Base-by-base conservation (phyloP, 257 asterid genomes). In the Misopates orontium region DNA sequence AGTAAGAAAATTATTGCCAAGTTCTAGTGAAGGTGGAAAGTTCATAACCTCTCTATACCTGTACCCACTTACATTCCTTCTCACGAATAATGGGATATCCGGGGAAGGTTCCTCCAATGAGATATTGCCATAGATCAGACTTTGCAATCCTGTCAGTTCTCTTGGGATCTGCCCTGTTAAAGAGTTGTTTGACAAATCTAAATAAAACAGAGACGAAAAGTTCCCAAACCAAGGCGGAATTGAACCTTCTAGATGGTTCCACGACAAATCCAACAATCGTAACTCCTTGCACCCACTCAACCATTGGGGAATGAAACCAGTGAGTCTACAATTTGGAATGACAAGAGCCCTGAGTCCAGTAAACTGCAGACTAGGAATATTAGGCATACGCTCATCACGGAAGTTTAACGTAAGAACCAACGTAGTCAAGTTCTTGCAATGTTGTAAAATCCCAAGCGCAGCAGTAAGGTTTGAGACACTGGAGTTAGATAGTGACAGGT, bases 171-270 rank as follows among this genome's bases (percentile, higher is more conserved):
- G 60, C 66, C 97, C 97, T 0, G 76, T 60, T 7, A 90, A 66
- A 16, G 90, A 71, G 79, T 90, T 90, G 67, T 90, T 87, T 1
- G 97, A 87, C 60, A 90, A 79, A 70, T 90, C 97, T 81, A 90
- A 61, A 67, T 90, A 90, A 70, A 90, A 90, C 18, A 90, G 74
- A 48, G 71, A 76, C 51, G 81, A 71, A 31, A 90, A 75, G 67
- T 77, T 70, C n/a, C 84, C 85, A 65, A 90, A 81, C 92, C 90
- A 90, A 23, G 92, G 51, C 8, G 96, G 92, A 54, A 90, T 82
- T 0, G 72, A 55, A 51, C 97, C 97, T 13, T 54, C 69, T 44
- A 90, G 72, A 8, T 56, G 87, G 62, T 90, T 90, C 97, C 89
- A 82, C 0, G 97, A 90, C 48, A 90, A 81, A 74, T 90, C 97